A percentile compares a stretch with the other conserved stretches of the same genome.
Evolutionary conservation across 805 yeast genomes (phyloP).

Genomic region (Metschnikowia rubicola): DNA sequence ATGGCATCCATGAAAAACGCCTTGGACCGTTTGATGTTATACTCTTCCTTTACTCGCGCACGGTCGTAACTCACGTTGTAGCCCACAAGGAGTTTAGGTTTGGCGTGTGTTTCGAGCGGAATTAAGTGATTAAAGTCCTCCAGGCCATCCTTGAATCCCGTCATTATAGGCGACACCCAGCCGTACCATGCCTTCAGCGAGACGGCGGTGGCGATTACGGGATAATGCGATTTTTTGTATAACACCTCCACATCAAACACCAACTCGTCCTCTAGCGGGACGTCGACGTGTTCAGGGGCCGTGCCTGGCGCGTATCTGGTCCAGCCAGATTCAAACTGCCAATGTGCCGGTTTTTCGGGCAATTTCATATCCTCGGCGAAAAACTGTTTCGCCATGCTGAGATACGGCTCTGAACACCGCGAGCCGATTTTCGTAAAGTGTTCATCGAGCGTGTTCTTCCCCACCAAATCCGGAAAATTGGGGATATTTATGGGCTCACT

Average conservation of each 20-base stretch:
- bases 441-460: constrained; percentile 65
- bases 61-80: constrained; percentile 91
- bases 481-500: constrained; percentile 55
- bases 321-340: constrained; percentile 78
- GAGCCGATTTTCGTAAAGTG: constrained; percentile 77
- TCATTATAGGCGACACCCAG: constrained; percentile 88
- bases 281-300: constrained; percentile 54
- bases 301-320: constrained; percentile 57
- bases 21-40: constrained; percentile 59
- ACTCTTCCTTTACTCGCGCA: constrained; percentile 82
- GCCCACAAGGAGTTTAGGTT: constrained; percentile 69
- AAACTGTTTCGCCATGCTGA: constrained; percentile 47
- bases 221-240: constrained; percentile 68
- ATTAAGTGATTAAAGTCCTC: constrained; percentile 61
- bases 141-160: constrained; percentile 26
- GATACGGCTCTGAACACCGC: constrained; percentile 57
- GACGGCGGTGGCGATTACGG: constrained; percentile 78
- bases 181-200: constrained; percentile 83
- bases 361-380: constrained; percentile 25
- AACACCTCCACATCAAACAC: constrained; percentile 90
- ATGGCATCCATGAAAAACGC: constrained; percentile 86
- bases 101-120: constrained; percentile 56
- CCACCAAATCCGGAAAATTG: constrained; percentile 69
- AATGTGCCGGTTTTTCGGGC: constrained; percentile 46
- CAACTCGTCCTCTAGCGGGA: constrained; percentile 67